phyloP scores from a whole-genome alignment of 805 yeast species.

The Metschnikowia kofuensis region DNA sequence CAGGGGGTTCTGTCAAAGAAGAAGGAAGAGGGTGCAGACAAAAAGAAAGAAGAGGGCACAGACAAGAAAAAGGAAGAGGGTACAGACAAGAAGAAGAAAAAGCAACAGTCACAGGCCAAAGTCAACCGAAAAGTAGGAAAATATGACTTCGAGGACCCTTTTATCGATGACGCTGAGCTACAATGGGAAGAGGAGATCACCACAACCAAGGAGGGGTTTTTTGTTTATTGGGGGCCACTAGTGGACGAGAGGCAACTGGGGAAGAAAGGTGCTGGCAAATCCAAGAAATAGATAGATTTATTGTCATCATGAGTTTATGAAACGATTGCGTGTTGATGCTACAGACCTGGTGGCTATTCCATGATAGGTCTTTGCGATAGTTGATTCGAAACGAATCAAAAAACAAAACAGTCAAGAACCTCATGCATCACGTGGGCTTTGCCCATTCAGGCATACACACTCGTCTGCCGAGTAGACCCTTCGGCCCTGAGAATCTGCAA shows the following conservation, averaged over 20 bases:
- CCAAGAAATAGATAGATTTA: conserved; percentile 17
- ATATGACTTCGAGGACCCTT: conserved; percentile 91
- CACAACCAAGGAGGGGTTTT: conserved; percentile 91
- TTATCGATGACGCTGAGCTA: conserved; percentile 91
- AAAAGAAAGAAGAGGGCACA: conserved; percentile 34
- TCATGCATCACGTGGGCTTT: too few species aligned
- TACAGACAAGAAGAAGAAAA: conserved; percentile 43
- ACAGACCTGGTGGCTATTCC: too few species aligned
- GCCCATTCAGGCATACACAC: too few species aligned
- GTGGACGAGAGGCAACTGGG: conserved; percentile 47
- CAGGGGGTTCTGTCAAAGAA: conserved; percentile 4
- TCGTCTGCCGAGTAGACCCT: too few species aligned
- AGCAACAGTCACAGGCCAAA: conserved; percentile 42
- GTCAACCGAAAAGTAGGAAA: conserved; percentile 80
- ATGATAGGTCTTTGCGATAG: too few species aligned
- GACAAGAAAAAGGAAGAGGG: conserved; percentile 23
- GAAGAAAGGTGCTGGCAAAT: conserved; percentile 27
- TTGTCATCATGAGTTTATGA: not conserved
- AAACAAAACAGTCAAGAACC: too few species aligned
- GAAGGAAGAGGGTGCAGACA: conserved; percentile 37
- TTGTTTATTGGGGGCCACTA: conserved; percentile 90
- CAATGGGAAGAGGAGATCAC: conserved; percentile 92
- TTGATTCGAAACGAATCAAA: too few species aligned
- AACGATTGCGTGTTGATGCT: too few species aligned
- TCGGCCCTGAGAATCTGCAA: too few species aligned